Evolutionary conservation across 129 eudicot genomes (phyloP).

Genomic region (Glebionis coronaria): DNA sequence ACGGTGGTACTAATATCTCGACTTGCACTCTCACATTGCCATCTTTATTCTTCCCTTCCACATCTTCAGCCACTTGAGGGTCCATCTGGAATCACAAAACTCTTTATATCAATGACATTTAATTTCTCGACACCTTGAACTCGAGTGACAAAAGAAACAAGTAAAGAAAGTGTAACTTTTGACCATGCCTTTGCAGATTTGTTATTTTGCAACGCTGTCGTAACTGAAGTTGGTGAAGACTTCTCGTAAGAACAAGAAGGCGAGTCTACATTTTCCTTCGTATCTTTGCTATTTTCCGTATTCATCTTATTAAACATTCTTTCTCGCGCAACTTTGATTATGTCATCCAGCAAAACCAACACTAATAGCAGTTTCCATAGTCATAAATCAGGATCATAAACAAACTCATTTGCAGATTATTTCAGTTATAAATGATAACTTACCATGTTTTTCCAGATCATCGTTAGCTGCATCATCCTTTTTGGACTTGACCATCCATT

Average conservation of each 20-base stretch:
- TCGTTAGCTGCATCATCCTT: conserved; percentile 22
- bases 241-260: conserved; percentile 38
- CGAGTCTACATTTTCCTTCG: conserved; percentile 33
- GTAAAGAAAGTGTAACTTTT: conserved; percentile 37
- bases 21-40: conserved; percentile 23
- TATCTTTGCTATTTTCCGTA: not conserved
- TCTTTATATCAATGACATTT: conserved; percentile 62
- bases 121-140: conserved; percentile 52
- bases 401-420: conserved; percentile 3
- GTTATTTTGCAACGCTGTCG: conserved; percentile 24
- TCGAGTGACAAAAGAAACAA: conserved; percentile 36
- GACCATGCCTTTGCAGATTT: conserved; percentile 32
- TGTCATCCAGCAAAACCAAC: conserved; percentile 61
- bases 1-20: conserved; percentile 30
- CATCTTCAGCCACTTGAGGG: conserved; percentile 39
- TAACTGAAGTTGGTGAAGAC: conserved; percentile 66
- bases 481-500: conserved; percentile 63
- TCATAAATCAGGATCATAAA: conserved; percentile 14
- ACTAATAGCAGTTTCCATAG: conserved; percentile 35
- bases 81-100: conserved; percentile 65
- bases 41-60: conserved; percentile 22
- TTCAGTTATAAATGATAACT: conserved; percentile 18
- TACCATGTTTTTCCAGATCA: conserved; percentile 66
- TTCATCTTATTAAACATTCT: conserved; percentile 31
- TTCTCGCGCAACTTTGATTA: conserved; percentile 64